phyloP scores from a whole-genome alignment of 2,329 filamentous ascomycete species.

The Colletotrichum tanaceti region DNA sequence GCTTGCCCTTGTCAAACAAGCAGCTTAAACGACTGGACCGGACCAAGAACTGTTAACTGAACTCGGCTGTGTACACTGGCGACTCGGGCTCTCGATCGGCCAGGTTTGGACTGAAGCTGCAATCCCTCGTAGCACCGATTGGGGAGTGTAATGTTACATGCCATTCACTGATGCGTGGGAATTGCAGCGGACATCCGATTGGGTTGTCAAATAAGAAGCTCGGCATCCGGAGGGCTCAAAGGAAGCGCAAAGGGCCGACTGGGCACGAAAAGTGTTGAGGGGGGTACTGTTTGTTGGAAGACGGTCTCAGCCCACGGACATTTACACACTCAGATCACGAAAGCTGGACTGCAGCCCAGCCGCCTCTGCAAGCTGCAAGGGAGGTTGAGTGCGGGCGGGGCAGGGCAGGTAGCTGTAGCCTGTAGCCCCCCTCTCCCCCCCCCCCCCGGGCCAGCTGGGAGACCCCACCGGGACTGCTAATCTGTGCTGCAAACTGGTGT shows the following conservation, averaged over 20 bases:
- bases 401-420: conserved; percentile 31
- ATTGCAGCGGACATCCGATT: conserved; percentile 12
- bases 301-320: conserved; percentile 34
- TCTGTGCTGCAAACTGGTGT: conserved; percentile 30
- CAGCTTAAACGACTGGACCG: neutral
- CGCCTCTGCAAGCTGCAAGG: neutral
- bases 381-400: conserved; percentile 39
- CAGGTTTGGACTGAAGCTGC: neutral
- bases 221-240: conserved; percentile 15
- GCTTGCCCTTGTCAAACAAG: neutral
- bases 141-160: neutral
- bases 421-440: no score
- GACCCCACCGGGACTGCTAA: conserved; percentile 34
- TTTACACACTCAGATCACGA: conserved; percentile 13
- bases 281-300: conserved; percentile 33
- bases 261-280: conserved; percentile 37
- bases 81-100: neutral
- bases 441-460: conserved; percentile 24
- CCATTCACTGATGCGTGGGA: neutral
- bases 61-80: neutral
- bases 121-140: neutral
- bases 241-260: conserved; percentile 22
- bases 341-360: neutral
- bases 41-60: neutral
- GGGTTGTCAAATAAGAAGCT: conserved; percentile 8